These are phyloP conservation scores for Kalmanozyma brasiliensis DNA, from an alignment of 1,284 basidiomycete genomes.

Conservation along the genomic window DNA sequence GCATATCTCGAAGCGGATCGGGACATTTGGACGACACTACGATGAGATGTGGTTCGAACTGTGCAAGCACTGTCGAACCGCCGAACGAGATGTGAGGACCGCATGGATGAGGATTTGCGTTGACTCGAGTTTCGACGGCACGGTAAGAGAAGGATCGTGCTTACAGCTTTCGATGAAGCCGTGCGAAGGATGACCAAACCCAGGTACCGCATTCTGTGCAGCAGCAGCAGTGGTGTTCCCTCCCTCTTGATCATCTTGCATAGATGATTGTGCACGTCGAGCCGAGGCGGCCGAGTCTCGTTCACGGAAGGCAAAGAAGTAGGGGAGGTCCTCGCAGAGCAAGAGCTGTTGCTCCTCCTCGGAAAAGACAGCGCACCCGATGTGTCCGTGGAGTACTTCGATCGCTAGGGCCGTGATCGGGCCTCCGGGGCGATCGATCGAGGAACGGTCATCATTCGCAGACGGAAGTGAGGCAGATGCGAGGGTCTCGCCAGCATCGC, in stretches of 20 bases:
- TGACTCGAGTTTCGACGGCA: too few relatives aligned
- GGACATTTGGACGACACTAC: slow-evolving; percentile 30
- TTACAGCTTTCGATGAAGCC: slow-evolving; percentile 31
- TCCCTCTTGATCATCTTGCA: neutral
- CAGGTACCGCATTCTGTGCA: neutral
- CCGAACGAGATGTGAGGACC: neutral
- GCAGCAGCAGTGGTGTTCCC: neutral
- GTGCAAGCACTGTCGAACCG: slow-evolving; percentile 27
- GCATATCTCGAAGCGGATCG: slow-evolving; percentile 12
- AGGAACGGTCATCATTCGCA: slow-evolving; percentile 1
- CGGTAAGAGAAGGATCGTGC: neutral
- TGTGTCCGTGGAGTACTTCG: slow-evolving; percentile 20
- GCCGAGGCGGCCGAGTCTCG: neutral
- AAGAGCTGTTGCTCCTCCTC: slow-evolving; percentile 37
- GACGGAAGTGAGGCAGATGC: slow-evolving; percentile 5
- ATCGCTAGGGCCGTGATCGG: slow-evolving; percentile 24
- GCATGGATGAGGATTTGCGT: too few relatives aligned
- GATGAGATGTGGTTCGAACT: slow-evolving; percentile 32
- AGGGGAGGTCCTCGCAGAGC: slow-evolving; percentile 43
- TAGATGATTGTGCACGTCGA: neutral
- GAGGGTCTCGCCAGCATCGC: slow-evolving; percentile 5
- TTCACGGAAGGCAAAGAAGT: slow-evolving; percentile 21
- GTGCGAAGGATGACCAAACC: slow-evolving; percentile 6
- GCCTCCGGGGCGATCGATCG: neutral
- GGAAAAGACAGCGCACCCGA: slow-evolving; percentile 32